Evolutionary conservation across 2,329 filamentous ascomycete genomes (phyloP).

Genomic region (Epichloe elymi): DNA sequence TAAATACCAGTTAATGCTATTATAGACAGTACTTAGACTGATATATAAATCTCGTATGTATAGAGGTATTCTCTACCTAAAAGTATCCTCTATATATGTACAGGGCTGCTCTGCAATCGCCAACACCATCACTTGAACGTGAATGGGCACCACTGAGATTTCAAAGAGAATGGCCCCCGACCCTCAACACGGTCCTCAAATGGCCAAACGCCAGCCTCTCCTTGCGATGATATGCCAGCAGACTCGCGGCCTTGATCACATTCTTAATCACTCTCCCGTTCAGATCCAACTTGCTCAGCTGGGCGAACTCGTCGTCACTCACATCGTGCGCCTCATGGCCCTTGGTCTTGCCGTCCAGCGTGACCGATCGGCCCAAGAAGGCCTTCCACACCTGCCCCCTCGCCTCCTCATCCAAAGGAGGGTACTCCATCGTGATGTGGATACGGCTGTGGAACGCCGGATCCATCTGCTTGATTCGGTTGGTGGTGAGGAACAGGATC

Average conservation of each 20-base stretch:
- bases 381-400: slow-evolving; percentile 26
- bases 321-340: slow-evolving; percentile 19
- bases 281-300: slow-evolving; percentile 26
- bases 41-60: no score
- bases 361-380: slow-evolving; percentile 21
- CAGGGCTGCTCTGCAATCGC: neutral
- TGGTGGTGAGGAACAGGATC: slow-evolving; percentile 36
- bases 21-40: no score
- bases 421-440: slow-evolving; percentile 34
- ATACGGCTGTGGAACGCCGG: slow-evolving; percentile 34
- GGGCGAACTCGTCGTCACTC: slow-evolving; percentile 16
- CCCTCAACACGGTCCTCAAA: slow-evolving; percentile 18
- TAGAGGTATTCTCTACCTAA: no score
- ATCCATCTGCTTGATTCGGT: slow-evolving; percentile 32
- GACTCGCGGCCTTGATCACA: slow-evolving; percentile 24
- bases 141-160: neutral
- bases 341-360: slow-evolving; percentile 1
- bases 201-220: slow-evolving; percentile 18
- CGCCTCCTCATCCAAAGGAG: slow-evolving; percentile 23
- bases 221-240: slow-evolving; percentile 19
- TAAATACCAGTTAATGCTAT: no score
- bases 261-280: slow-evolving; percentile 41
- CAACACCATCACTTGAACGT: no score
- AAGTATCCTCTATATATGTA: no score
- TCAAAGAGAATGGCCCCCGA: slow-evolving; percentile 17